Conservation (phyloP, 1,139 yeast species). For the Lodderomyces parapsilosis region DNA sequence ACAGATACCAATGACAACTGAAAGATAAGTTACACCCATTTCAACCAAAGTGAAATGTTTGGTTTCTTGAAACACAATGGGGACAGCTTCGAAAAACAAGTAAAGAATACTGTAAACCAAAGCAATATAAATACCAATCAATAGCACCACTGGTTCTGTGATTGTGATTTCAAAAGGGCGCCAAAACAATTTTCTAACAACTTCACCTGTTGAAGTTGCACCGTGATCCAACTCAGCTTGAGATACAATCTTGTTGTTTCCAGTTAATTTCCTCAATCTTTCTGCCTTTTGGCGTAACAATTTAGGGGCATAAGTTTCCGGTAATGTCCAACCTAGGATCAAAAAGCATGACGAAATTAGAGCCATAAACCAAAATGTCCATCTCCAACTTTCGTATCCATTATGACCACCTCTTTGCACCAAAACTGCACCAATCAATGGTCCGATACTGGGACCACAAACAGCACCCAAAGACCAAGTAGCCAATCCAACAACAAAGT, state of each 20-base stretch:
- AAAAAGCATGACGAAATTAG: constrained; percentile 35
- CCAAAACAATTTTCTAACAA: constrained; percentile 24
- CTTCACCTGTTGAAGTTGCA: constrained; percentile 23
- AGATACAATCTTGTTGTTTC: constrained; percentile 37
- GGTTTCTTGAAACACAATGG: constrained; percentile 25
- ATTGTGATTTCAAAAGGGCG: constrained; percentile 32
- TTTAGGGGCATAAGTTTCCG: constrained; percentile 51
- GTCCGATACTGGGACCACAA: constrained; percentile 35
- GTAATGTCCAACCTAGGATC: constrained; percentile 36
- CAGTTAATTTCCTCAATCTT: constrained; percentile 46
- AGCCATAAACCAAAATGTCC: constrained; percentile 45
- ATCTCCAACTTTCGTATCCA: constrained; percentile 33
- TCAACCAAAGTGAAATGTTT: constrained; percentile 28
- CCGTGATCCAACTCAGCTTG: constrained; percentile 37
- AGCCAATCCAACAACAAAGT: constrained; percentile 27
- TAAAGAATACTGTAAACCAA: constrained; percentile 30
- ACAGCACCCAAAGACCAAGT: constrained; percentile 33
- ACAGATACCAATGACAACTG: constrained; percentile 20
- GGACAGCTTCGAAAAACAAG: constrained; percentile 36
- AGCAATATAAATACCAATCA: constrained; percentile 31
- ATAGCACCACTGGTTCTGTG: constrained; percentile 32
- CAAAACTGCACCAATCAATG: constrained; percentile 30
- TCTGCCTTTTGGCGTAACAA: constrained; percentile 47
- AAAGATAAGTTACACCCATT: constrained; percentile 22
- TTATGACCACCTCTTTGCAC: constrained; percentile 17